A percentile compares a stretch with the other conserved stretches of the same genome.
These are phyloP conservation scores for Coemansia sp. DNA, from an alignment of 192 early-diverging fungal genomes.

Conservation along the genomic window DNA sequence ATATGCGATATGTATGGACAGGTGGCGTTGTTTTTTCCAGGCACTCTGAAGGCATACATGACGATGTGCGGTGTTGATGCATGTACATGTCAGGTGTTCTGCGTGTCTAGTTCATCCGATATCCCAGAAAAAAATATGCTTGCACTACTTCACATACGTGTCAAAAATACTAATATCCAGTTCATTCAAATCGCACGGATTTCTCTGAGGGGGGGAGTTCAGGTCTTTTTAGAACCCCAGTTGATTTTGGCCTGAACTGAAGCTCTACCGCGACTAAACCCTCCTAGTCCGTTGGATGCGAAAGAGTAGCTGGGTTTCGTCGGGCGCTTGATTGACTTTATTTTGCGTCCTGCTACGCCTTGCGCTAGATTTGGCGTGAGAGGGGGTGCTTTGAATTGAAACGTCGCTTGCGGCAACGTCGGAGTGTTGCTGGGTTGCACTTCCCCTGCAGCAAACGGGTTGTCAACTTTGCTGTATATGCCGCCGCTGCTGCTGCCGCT, in stretches of 20 bases:
- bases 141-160: no score
- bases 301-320: background rate
- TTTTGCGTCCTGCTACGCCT: background rate
- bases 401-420: background rate
- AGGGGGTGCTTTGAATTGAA: background rate
- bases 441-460: background rate
- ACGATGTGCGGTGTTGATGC: no score
- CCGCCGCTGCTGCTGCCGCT: background rate
- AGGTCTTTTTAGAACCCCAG: slow-evolving; percentile 31
- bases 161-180: no score
- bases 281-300: slow-evolving; percentile 27
- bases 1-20: no score
- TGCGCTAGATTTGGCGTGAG: background rate
- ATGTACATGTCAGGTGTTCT: no score
- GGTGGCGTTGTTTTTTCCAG: no score
- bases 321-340: slow-evolving; percentile 6
- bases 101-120: no score
- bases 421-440: background rate
- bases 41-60: no score
- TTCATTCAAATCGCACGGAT: no score
- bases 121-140: no score
- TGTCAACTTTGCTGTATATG: background rate
- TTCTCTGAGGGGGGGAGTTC: no score
- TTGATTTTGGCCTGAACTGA: slow-evolving; percentile 36
- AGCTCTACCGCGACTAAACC: slow-evolving; percentile 10